Base-by-base conservation (phyloP, 2,329 filamentous ascomycete species). In the Ophiosphaerella korrae region DNA sequence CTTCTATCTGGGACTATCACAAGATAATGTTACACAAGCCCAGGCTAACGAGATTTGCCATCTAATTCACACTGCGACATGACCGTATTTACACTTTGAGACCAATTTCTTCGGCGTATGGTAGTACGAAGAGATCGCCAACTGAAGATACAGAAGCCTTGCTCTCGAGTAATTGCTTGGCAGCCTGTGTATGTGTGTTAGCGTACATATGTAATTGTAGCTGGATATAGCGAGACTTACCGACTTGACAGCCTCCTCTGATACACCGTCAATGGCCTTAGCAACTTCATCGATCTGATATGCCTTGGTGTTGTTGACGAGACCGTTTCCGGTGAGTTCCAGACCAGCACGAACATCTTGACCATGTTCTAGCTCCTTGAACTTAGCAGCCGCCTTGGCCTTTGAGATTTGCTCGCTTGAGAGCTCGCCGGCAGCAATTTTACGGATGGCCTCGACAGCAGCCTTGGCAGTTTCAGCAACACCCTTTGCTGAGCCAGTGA, bases 91-190 rank as follows among this genome's bases (percentile, higher is more conserved):
- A 99, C 84, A 96, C 91, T 75, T 88, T 90, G 73, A 99, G 84
- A 67, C 93, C 95, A 75, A 99, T 82, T 74, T 99, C 94, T 78
- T 92, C 90, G 62, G 92, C 94, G 74, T 88, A 99, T 50, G 94
- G 94, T 73, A 99, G 86, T 68, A 88, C 84, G 77, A 90, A 88
- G 67, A 99, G 84, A 75, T 99, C 94, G 75, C 94, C 94, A 57
- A 97, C 92, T 52, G 90, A 83, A 57, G 91, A 88, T 58, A 97
- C 89, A 46, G 90, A 88, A 44, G 93, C 92, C 84, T 92, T 97
- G 77, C 86, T 86, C 63, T 92, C 88, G 60, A 97, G 81, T 65
- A 97, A 83, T 72, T 87, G 81, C 83, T 96, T 95, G 71, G 92
- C 92, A 71, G 88, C 86, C 92, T 97, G 71, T 42, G 43, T 5